A percentile compares a stretch with the other conserved stretches of the same genome.
Conservation (phyloP, 176 grass and related monocot species). For the Lolium multiflorum region DNA sequence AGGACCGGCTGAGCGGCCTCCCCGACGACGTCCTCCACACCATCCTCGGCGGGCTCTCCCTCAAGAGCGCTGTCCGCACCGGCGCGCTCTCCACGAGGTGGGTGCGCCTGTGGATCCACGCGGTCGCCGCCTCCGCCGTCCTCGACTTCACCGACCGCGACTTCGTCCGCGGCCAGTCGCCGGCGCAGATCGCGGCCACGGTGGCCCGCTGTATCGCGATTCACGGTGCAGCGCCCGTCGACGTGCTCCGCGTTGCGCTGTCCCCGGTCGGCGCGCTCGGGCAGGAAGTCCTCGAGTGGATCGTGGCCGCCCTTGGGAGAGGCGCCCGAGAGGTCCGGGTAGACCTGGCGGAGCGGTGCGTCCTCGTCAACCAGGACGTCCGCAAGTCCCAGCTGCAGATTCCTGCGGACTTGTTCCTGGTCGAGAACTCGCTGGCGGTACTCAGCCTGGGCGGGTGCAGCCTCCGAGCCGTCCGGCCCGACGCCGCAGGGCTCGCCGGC, state of each 20-base stretch:
- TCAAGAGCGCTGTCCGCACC: slow-evolving; percentile 53
- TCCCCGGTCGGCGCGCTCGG: slow-evolving; percentile 33
- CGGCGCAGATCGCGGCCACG: slow-evolving; percentile 28
- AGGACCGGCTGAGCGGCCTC: slow-evolving; percentile 59
- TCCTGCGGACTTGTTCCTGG: slow-evolving; percentile 32
- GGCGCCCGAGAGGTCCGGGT: slow-evolving; percentile 56
- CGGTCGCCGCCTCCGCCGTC: slow-evolving; percentile 41
- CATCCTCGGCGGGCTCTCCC: slow-evolving; percentile 49
- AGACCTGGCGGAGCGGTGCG: slow-evolving; percentile 37
- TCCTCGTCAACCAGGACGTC: not conserved
- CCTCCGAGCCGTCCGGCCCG: slow-evolving; percentile 2
- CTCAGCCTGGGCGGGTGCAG: slow-evolving; percentile 47
- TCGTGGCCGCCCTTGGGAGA: slow-evolving; percentile 44
- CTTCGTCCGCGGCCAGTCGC: slow-evolving; percentile 52
- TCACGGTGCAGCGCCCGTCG: slow-evolving; percentile 45
- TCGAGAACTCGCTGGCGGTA: slow-evolving; percentile 37
- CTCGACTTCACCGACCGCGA: slow-evolving; percentile 51
- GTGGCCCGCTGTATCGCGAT: slow-evolving; percentile 48
- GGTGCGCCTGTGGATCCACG: not conserved
- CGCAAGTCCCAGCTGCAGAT: slow-evolving; percentile 18
- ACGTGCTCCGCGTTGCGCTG: slow-evolving; percentile 51
- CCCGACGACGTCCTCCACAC: slow-evolving; percentile 66
- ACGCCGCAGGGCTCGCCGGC: slow-evolving; percentile 11
- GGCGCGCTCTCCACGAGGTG: slow-evolving; percentile 46
- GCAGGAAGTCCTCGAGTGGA: slow-evolving; percentile 41